A percentile compares a stretch with the other conserved stretches of the same genome.
phyloP scores from a whole-genome alignment of 169 alveolate genomes.

The Plasmodium vinckei region DNA sequence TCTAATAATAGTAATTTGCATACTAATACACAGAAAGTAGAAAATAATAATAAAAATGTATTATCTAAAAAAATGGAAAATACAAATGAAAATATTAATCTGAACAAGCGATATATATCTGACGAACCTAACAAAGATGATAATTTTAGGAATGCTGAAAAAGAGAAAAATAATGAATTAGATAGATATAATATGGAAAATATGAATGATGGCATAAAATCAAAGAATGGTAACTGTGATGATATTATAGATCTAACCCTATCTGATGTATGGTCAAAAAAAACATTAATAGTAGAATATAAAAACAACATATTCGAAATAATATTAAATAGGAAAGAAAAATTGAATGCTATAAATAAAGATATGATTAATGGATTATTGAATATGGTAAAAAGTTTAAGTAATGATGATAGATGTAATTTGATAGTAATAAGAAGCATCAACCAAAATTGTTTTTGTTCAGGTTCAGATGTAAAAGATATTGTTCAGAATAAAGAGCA shows the following conservation, averaged over 20 bases:
- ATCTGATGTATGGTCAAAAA: constrained; percentile 68
- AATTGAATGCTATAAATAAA: constrained; percentile 67
- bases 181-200: not conserved
- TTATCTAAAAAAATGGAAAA: too few species aligned
- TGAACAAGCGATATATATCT: too few species aligned
- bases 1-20: too few species aligned
- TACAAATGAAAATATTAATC: too few species aligned
- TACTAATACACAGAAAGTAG: too few species aligned
- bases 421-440: constrained; percentile 31
- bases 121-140: not conserved
- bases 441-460: constrained; percentile 36
- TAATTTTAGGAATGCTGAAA: not conserved
- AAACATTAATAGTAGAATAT: constrained; percentile 39
- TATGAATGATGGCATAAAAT: not conserved
- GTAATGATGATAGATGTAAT: constrained; percentile 63
- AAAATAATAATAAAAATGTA: too few species aligned
- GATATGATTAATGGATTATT: constrained; percentile 63
- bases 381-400: constrained; percentile 53
- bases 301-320: constrained; percentile 60
- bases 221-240: not conserved
- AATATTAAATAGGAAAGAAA: constrained; percentile 61
- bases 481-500: constrained; percentile 60
- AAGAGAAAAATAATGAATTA: not conserved
- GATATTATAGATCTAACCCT: constrained; percentile 48
- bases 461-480: constrained; percentile 67